phyloP scores from a whole-genome alignment of 495 filamentous ascomycete genomes.

The Pseudevernia furfuracea region DNA sequence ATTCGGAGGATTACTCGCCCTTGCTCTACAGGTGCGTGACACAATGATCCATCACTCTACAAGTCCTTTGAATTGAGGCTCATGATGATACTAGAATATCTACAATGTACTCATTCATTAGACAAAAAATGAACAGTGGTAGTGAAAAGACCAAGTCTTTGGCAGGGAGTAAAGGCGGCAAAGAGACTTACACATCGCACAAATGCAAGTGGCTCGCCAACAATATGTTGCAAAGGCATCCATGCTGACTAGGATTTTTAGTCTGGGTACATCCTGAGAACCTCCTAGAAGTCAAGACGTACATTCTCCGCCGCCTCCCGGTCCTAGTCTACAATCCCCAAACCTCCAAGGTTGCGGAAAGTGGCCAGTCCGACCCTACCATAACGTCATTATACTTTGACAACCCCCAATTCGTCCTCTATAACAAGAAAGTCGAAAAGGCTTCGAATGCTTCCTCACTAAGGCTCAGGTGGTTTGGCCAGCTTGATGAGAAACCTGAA shows the following conservation, averaged over 20 bases:
- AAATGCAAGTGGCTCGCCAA: constrained; percentile 56
- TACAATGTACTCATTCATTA: constrained; percentile 89
- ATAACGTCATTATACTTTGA: constrained; percentile 97
- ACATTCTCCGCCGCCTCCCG: constrained; percentile 81
- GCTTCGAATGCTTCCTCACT: constrained; percentile 72
- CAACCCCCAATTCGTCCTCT: constrained; percentile 73
- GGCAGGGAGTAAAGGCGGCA: constrained; percentile 39
- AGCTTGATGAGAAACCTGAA: constrained; percentile 66
- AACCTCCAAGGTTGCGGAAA: constrained; percentile 67
- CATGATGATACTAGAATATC: constrained; percentile 48
- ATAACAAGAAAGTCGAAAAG: constrained; percentile 73
- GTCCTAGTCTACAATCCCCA: constrained; percentile 87
- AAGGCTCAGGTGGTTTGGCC: constrained; percentile 84
- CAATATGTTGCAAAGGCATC: constrained; percentile 67
- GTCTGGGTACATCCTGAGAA: constrained; percentile 96
- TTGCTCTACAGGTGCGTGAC: constrained; percentile 59
- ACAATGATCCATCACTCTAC: not conserved
- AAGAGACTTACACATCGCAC: constrained; percentile 73
- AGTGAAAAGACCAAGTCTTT: constrained; percentile 35
- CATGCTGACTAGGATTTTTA: constrained; percentile 22
- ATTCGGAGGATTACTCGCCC: constrained; percentile 89
- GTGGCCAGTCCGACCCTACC: constrained; percentile 71
- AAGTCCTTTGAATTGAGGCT: not conserved
- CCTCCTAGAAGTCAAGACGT: constrained; percentile 89
- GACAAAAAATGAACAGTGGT: constrained; percentile 64